phyloP scores from a whole-genome alignment of 2,329 filamentous ascomycete species.

The Ophiocordyceps camponoti-rufipedis region DNA sequence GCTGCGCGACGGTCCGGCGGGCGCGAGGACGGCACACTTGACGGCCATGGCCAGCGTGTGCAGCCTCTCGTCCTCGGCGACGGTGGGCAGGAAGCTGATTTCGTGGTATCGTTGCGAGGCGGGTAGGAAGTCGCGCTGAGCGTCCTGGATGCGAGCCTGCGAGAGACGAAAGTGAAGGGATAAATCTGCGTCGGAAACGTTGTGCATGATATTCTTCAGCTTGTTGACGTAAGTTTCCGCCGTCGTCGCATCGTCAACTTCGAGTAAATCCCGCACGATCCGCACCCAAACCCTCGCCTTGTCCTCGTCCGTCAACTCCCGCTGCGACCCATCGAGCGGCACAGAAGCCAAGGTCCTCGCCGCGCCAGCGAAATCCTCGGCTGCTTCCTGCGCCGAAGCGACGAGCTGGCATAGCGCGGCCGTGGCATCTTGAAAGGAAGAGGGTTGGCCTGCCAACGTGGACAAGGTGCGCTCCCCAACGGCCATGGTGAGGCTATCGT shows the following conservation, averaged over 20 bases:
- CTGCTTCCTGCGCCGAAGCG: conserved; percentile 64
- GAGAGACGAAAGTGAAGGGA: conserved; percentile 77
- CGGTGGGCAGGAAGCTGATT: conserved; percentile 57
- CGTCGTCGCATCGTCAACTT: conserved; percentile 75
- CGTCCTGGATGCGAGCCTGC: conserved; percentile 84
- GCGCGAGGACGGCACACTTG: conserved; percentile 80
- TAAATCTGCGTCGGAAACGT: conserved; percentile 53
- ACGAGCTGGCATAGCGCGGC: conserved; percentile 63
- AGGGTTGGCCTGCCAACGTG: conserved; percentile 41
- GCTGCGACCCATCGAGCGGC: conserved; percentile 75
- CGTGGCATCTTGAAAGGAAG: conserved; percentile 67
- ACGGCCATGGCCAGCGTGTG: conserved; percentile 75
- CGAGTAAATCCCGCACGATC: conserved; percentile 84
- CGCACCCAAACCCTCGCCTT: conserved; percentile 80
- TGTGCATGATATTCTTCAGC: conserved; percentile 81
- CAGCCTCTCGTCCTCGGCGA: conserved; percentile 76
- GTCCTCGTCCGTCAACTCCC: conserved; percentile 63
- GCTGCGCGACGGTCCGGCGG: conserved; percentile 71
- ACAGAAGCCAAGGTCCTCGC: conserved; percentile 68
- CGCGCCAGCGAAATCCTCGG: conserved; percentile 64
- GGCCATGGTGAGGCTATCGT: conserved; percentile 51
- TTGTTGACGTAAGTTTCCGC: conserved; percentile 86
- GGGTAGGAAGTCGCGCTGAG: conserved; percentile 74
- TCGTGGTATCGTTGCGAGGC: conserved; percentile 79
- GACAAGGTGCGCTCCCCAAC: conserved; percentile 58